These are phyloP conservation scores for Ambrosiella cleistominuta DNA, from an alignment of 2,329 filamentous ascomycete genomes.

Conservation along the genomic window DNA sequence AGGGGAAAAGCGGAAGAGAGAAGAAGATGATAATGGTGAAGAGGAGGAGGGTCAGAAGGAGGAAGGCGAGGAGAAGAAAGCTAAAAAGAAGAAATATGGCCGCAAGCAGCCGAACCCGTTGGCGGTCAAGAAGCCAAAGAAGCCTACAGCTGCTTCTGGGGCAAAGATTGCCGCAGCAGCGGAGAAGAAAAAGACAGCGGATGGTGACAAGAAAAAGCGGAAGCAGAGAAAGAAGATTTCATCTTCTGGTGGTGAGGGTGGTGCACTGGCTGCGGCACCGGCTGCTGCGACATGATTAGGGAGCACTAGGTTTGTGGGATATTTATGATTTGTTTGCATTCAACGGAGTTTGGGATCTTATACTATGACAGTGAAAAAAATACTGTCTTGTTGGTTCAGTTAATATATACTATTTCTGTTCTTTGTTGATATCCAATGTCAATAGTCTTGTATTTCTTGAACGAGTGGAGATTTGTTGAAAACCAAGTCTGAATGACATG, in stretches of 20 bases:
- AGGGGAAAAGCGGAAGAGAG: constrained; percentile 33
- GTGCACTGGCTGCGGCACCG: background rate
- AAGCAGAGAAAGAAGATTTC: constrained; percentile 12
- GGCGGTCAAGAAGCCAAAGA: constrained; percentile 41
- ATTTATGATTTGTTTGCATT: background rate
- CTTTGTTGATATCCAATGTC: background rate
- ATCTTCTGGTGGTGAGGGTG: background rate
- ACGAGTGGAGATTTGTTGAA: background rate
- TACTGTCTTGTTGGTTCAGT: background rate
- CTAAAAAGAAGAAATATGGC: constrained; percentile 41
- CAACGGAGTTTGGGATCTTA: constrained; percentile 6
- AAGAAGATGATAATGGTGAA: constrained; percentile 24
- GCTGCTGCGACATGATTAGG: background rate
- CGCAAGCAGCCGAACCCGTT: constrained; percentile 55
- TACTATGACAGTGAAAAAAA: background rate
- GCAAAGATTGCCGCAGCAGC: constrained; percentile 16
- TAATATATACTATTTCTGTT: constrained; percentile 1
- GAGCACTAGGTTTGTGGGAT: background rate
- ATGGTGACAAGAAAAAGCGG: constrained; percentile 14
- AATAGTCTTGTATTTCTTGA: background rate
- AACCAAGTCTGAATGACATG: no score
- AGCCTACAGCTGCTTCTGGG: constrained; percentile 3
- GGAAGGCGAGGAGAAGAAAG: constrained; percentile 20
- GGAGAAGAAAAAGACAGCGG: background rate
- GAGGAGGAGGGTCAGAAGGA: constrained; percentile 13